Base-by-base conservation (phyloP, 2,329 filamentous ascomycete genomes). In the Alternaria sp. region DNA sequence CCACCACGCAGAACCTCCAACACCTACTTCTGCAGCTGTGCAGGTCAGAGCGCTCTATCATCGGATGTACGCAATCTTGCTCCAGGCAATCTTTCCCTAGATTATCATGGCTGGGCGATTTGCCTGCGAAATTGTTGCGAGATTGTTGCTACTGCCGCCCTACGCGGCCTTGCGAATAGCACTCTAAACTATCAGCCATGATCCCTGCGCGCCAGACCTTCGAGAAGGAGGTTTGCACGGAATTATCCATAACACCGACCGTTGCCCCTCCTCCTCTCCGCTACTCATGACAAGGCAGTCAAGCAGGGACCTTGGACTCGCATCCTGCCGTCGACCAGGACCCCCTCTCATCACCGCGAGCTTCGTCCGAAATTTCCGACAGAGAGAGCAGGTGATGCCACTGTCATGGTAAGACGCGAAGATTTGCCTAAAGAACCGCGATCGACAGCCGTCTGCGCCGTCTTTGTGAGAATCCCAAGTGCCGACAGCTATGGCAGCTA, bases 221-320 rank as follows among this genome's bases (percentile, higher is more conserved):
- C 71, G 61, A 64, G 68, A 73, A 73, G 67, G 62, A 64, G 59
- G 56, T 66, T 67, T 65, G 62, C 59, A 53, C 66, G 64, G 66
- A 67, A 61, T 55, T 64, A 56, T 28, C 65, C 68, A 70, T 63
- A 59, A 46, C 56, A 59, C 62, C 63, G 60, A 59, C 67, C 60
- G 67, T 70, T 69, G 52, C 58, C 58, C 57, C 63, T 66, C 60
- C 55, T 55, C 32, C 28, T 56, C 49, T 61, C 53, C 26, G 51
- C 57, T 59, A 66, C 60, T 63, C 61, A 46, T 55, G 63, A 49
- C 47, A 30, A 26, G 50, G 32, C 61, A 62, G 46, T 44, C 57
- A 49, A 40, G 46, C 59, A 65, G 55, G 62, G 60, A 63, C 57
- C 61, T 54, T 62, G 57, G 57, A 36, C 32, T 62, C 49, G 36